Conservation (phyloP, 805 yeast genomes). For the Wickerhamomyces mucosus region DNA sequence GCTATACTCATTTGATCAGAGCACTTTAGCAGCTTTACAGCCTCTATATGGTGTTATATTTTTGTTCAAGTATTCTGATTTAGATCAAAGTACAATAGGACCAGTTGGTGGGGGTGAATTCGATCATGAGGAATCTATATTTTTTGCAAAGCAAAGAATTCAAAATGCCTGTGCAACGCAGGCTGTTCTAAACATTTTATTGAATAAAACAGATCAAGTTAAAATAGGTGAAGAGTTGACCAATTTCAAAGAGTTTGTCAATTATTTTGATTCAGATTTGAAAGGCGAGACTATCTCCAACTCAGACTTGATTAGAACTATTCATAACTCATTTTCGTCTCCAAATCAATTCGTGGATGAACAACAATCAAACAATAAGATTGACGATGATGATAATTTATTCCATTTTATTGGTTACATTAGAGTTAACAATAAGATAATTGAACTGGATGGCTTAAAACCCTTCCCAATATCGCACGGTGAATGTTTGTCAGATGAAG, state of each 20-base stretch:
- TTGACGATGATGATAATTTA: slow-evolving; percentile 38
- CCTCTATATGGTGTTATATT: slow-evolving; percentile 54
- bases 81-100: slow-evolving; percentile 22
- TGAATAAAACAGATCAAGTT: slow-evolving; percentile 31
- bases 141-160: slow-evolving; percentile 55
- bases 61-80: slow-evolving; percentile 47
- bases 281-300: slow-evolving; percentile 54
- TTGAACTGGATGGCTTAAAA: slow-evolving; percentile 57
- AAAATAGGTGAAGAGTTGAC: slow-evolving; percentile 39
- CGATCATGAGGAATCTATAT: slow-evolving; percentile 27
- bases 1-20: slow-evolving; percentile 41
- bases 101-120: slow-evolving; percentile 40
- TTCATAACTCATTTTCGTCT: slow-evolving; percentile 53
- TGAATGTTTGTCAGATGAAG: slow-evolving; percentile 29
- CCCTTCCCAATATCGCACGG: slow-evolving; percentile 46
- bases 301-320: slow-evolving; percentile 43
- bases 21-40: slow-evolving; percentile 23
- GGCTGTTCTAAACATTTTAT: slow-evolving; percentile 49
- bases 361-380: slow-evolving; percentile 2
- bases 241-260: slow-evolving; percentile 39
- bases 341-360: slow-evolving; percentile 45
- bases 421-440: slow-evolving; percentile 31
- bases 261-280: slow-evolving; percentile 44
- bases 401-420: slow-evolving; percentile 56
- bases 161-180: slow-evolving; percentile 71